phyloP scores from a whole-genome alignment of 805 yeast species.

The Suhomyces xylopsoci region DNA sequence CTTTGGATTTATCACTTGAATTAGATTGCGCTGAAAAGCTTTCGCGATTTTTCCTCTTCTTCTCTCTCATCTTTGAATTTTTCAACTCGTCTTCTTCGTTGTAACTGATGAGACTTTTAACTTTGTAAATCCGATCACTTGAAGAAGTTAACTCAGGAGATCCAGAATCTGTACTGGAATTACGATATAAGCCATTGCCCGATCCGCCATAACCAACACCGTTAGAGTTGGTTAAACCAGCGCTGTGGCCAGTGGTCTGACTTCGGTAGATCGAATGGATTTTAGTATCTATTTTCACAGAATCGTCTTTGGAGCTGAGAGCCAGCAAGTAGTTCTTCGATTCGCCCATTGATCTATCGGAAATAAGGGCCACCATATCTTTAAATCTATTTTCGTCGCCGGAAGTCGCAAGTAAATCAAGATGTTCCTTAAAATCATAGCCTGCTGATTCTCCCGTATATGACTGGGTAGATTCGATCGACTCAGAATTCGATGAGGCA shows the following conservation, averaged over 20 bases:
- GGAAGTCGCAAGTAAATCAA: neutral
- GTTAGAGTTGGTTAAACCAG: slow-evolving; percentile 1
- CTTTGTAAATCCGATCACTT: slow-evolving; percentile 32
- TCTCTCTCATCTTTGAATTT: slow-evolving; percentile 9
- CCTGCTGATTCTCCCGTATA: neutral
- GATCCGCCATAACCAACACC: neutral
- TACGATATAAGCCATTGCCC: slow-evolving; percentile 5
- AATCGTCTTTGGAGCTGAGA: slow-evolving; percentile 17
- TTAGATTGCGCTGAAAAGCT: slow-evolving; percentile 7
- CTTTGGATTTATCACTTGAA: slow-evolving; percentile 8
- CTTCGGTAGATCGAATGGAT: slow-evolving; percentile 36
- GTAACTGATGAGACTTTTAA: slow-evolving; percentile 37
- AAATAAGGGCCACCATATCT: slow-evolving; percentile 22
- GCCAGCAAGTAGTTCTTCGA: slow-evolving; percentile 24
- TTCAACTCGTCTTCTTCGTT: slow-evolving; percentile 28
- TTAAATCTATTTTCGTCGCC: slow-evolving; percentile 13
- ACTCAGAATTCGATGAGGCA: neutral
- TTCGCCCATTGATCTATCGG: slow-evolving; percentile 27
- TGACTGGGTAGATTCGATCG: slow-evolving; percentile 7
- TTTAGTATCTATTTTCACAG: slow-evolving; percentile 24
- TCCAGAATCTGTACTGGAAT: slow-evolving; percentile 6
- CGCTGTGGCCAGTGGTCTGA: slow-evolving; percentile 14
- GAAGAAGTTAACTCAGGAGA: slow-evolving; percentile 8
- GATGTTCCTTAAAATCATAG: slow-evolving; percentile 2
- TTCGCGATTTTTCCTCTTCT: slow-evolving; percentile 5